Conservation (phyloP, 108 stramenopile genomes). For the Nannochloropsis oceanica region DNA sequence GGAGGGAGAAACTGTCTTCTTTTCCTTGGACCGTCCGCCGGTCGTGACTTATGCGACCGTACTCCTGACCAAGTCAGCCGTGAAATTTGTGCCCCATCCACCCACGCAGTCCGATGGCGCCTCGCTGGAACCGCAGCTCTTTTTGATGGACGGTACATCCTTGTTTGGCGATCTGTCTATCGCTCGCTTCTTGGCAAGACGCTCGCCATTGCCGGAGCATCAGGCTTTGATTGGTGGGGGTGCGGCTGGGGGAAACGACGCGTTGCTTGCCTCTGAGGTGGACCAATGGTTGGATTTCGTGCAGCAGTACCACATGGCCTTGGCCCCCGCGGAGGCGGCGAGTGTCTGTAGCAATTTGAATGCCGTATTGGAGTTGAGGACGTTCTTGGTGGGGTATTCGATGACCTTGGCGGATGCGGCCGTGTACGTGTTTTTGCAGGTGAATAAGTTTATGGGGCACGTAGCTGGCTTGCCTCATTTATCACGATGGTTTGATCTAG, state of each 20-base stretch:
- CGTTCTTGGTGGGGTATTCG: constrained; percentile 40
- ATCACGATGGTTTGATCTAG: not conserved
- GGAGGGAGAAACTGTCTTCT: constrained; percentile 28
- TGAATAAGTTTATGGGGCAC: not conserved
- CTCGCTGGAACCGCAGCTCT: constrained; percentile 8
- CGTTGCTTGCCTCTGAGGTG: constrained; percentile 29
- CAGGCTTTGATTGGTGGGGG: not conserved
- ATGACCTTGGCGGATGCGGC: constrained; percentile 79
- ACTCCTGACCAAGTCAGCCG: not conserved
- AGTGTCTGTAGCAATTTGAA: constrained; percentile 29
- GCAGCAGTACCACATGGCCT: constrained; percentile 43
- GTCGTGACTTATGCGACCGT: not conserved
- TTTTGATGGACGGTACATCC: constrained; percentile 15
- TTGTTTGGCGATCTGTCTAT: constrained; percentile 32
- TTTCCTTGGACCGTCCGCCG: not conserved
- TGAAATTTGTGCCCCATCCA: not conserved
- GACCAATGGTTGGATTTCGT: constrained; percentile 86
- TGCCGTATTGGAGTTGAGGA: constrained; percentile 51
- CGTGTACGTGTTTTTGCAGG: constrained; percentile 8
- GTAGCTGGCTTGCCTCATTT: not conserved
- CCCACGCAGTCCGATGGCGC: not conserved
- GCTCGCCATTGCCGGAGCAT: not conserved
- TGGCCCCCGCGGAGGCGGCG: constrained; percentile 21
- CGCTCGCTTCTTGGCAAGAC: constrained; percentile 24
- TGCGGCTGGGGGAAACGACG: constrained; percentile 11